These are phyloP conservation scores for Poronia punctata DNA, from an alignment of 495 filamentous ascomycete genomes.

Conservation along the genomic window DNA sequence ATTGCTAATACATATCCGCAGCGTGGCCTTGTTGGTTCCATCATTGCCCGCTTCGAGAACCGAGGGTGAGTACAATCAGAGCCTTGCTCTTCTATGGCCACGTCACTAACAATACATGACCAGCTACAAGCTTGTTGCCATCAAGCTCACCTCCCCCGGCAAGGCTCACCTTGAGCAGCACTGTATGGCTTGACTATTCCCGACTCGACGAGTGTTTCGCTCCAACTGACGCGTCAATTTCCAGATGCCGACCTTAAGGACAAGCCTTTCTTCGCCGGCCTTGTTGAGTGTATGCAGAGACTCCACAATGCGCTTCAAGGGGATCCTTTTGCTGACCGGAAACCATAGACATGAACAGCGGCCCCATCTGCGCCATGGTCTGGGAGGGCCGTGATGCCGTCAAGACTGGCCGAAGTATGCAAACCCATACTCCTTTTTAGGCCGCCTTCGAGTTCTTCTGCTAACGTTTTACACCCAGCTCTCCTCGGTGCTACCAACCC, in stretches of 20 bases:
- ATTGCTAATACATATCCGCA: constrained; percentile 30
- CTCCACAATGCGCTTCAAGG: neutral
- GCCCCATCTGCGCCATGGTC: constrained; percentile 96
- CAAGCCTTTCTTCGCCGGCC: constrained; percentile 95
- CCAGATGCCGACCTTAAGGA: constrained; percentile 74
- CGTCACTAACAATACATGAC: constrained; percentile 16
- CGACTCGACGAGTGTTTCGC: too few species aligned
- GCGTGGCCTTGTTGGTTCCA: constrained; percentile 94
- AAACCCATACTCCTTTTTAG: neutral
- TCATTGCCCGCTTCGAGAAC: constrained; percentile 94
- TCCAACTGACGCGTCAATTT: constrained; percentile 24
- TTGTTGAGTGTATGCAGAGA: constrained; percentile 64
- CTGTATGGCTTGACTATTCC: constrained; percentile 43
- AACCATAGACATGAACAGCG: constrained; percentile 82
- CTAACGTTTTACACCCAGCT: constrained; percentile 36
- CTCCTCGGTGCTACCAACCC: constrained; percentile 99
- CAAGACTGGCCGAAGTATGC: constrained; percentile 89
- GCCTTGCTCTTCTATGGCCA: neutral
- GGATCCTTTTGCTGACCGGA: neutral
- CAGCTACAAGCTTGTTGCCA: constrained; percentile 93
- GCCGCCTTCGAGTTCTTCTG: too few species aligned
- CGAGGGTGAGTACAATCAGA: constrained; percentile 58
- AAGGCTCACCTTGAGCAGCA: constrained; percentile 95
- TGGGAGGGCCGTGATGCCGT: constrained; percentile 97
- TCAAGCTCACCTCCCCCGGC: constrained; percentile 85